Evolutionary conservation across 352 stramenopile genomes (phyloP), one percentile per base, ranked within the genome.

Genomic region (Blastocystis sp.): DNA sequence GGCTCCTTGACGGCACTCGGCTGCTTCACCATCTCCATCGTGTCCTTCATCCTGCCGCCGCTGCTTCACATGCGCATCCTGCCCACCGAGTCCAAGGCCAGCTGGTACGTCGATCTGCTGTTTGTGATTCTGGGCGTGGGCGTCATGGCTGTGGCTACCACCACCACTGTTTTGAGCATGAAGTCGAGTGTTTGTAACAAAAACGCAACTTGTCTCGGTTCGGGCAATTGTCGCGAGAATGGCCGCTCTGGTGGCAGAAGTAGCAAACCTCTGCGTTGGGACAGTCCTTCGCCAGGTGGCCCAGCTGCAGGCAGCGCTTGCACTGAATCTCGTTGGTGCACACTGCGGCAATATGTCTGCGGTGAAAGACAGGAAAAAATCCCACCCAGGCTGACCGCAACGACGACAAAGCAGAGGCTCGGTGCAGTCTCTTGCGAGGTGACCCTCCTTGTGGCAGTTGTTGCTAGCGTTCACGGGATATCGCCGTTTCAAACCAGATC

Each of bases 1-100:
- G 28, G 52, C 17, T 4, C 1, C 53, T 61, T 79, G 62, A 79
- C 34, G n/a, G 41, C 41, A 88, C 61, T 88, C 66, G 78, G 78
- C 34, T 88, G 78, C 67, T 79, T 88, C 62, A 88, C 78, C 2
- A 79, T 88, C 78, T 88, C 78, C 14, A 88, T 79, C 45, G 78
- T 88, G 19, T 79, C 64, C 9, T 88, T 88, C 45, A 88, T 88
- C 45, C 53, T 88, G n/a, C 78, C 78, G 14, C 78, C 78, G 19
- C 61, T 88, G 28, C 45, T 88, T 0, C 78, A 88, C 78, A 79
- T 79, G 64, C 34, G 61, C 23, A 67, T 84, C 5, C 60, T 84
- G 40, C 74, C 74, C 40, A 84, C 67, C 61, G 17, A 66, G 21
- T 69, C 28, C 21, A 84, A 84, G 53, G 74, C 52, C 14, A 84